phyloP scores from a whole-genome alignment of 257 asterid species.

The Solanum lignicaule region DNA sequence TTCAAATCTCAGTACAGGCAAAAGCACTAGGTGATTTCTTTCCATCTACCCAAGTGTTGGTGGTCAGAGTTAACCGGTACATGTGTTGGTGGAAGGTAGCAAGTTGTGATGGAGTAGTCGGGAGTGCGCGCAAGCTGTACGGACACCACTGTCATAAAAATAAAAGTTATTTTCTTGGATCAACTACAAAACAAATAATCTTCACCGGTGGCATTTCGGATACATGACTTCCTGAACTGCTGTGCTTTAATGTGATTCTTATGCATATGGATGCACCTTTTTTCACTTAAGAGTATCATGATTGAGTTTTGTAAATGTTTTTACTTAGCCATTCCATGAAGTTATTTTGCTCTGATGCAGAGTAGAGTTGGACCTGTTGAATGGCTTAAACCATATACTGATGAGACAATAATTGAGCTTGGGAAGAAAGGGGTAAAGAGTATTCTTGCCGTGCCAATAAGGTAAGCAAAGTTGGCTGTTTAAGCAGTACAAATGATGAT shows the following conservation, averaged over 20 bases:
- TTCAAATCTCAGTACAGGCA: background rate
- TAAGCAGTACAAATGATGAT: background rate
- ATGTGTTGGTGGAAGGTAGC: background rate
- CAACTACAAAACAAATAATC: background rate
- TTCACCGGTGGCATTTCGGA: background rate
- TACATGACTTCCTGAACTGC: background rate
- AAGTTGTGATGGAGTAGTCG: background rate
- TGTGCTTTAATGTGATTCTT: background rate
- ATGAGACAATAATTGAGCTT: conserved; percentile 85
- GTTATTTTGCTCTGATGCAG: conserved; percentile 40
- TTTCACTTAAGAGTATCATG: background rate
- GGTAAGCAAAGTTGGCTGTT: conserved; percentile 29
- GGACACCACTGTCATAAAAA: background rate
- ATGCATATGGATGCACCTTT: background rate
- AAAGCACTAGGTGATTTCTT: background rate
- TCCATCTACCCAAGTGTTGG: background rate
- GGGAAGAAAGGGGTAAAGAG: conserved; percentile 89
- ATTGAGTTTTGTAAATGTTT: background rate
- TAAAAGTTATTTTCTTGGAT: background rate
- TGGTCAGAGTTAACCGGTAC: background rate
- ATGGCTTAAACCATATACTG: conserved; percentile 98
- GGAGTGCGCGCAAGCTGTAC: background rate
- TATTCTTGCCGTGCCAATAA: conserved; percentile 97
- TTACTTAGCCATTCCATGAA: conserved; percentile 6
- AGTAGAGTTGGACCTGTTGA: conserved; percentile 99